Percentiles rank a stretch among this genome's conserved stretches.
phyloP scores from a whole-genome alignment of 768 basidiomycete species.

The Lentinula guzmanii region DNA sequence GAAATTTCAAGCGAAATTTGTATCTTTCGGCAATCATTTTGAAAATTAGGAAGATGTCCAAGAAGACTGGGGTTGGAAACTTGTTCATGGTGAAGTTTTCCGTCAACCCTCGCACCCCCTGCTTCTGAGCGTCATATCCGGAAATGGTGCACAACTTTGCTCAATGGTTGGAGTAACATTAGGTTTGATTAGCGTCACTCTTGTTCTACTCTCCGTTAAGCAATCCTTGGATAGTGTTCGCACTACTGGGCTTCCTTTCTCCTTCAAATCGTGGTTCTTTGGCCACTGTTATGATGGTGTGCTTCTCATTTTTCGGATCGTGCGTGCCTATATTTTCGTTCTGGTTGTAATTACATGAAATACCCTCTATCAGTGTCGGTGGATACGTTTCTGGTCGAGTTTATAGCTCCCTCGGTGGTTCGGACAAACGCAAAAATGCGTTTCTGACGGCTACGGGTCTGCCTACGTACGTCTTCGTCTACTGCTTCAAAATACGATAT shows the following conservation, averaged over 20 bases:
- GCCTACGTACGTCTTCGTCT: conserved; percentile 58
- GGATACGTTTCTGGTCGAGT: conserved; percentile 86
- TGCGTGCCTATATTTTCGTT: conserved; percentile 20
- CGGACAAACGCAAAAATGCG: conserved; percentile 71
- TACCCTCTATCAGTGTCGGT: conserved; percentile 49
- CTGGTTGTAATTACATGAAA: not conserved
- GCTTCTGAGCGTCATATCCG: conserved; percentile 79
- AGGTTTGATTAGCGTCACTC: conserved; percentile 31
- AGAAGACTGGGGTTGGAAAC: conserved; percentile 98
- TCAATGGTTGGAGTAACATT: conserved; percentile 88
- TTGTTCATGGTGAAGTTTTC: conserved; percentile 96
- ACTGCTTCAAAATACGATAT: conserved; percentile 1
- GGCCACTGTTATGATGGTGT: conserved; percentile 90
- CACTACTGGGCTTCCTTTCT: conserved; percentile 86
- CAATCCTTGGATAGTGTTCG: conserved; percentile 60
- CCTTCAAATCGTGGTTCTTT: conserved; percentile 94
- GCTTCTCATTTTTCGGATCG: conserved; percentile 93
- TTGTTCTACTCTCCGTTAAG: not conserved
- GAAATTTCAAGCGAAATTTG: not conserved
- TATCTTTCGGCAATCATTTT: not conserved
- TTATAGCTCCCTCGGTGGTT: conserved; percentile 76
- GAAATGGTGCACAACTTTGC: conserved; percentile 82
- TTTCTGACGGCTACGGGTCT: conserved; percentile 86
- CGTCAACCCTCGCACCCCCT: conserved; percentile 74
- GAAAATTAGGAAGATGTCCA: conserved; percentile 79